Percentiles rank a stretch among this genome's conserved stretches.
Evolutionary conservation across 2,329 filamentous ascomycete genomes (phyloP).

Genomic region (Colletotrichum eremochloae): DNA sequence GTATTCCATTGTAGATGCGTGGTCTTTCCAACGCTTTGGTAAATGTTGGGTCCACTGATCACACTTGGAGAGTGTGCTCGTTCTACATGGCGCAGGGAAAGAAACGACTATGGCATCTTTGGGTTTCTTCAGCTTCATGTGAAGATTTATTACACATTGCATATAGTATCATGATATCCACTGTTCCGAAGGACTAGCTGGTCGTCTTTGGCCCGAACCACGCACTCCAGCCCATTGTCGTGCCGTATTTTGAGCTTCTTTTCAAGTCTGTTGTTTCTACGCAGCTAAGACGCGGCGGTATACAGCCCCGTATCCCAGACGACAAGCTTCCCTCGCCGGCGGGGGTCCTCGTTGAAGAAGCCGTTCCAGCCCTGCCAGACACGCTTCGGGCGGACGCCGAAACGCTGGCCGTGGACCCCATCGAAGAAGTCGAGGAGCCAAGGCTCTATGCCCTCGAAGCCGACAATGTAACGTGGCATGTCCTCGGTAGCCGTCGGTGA

Average conservation of each 20-base stretch:
- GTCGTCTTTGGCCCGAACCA: not conserved
- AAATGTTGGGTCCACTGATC: too few relatives aligned
- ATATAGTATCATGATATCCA: not conserved
- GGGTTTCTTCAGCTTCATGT: not conserved
- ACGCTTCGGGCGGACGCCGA: constrained; percentile 59
- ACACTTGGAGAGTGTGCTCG: not conserved
- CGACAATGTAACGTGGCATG: constrained; percentile 70
- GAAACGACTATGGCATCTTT: too few relatives aligned
- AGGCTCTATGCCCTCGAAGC: constrained; percentile 70
- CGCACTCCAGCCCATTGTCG: not conserved
- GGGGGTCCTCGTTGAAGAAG: constrained; percentile 72
- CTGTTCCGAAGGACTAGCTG: too few relatives aligned
- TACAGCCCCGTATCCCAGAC: constrained; percentile 69
- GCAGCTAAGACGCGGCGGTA: constrained; percentile 16
- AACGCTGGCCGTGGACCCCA: constrained; percentile 53
- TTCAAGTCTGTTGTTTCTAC: not conserved
- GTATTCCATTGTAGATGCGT: too few relatives aligned
- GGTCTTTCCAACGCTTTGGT: not conserved
- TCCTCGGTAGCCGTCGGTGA: constrained; percentile 45
- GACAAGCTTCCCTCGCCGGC: constrained; percentile 68
- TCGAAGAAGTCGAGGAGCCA: constrained; percentile 60
- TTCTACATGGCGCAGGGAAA: too few relatives aligned
- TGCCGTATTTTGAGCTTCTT: too few relatives aligned
- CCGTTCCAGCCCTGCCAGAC: constrained; percentile 73
- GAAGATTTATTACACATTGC: not conserved